Conservation (phyloP, 352 stramenopile genomes). For the Halophytophthora polymorphica region DNA sequence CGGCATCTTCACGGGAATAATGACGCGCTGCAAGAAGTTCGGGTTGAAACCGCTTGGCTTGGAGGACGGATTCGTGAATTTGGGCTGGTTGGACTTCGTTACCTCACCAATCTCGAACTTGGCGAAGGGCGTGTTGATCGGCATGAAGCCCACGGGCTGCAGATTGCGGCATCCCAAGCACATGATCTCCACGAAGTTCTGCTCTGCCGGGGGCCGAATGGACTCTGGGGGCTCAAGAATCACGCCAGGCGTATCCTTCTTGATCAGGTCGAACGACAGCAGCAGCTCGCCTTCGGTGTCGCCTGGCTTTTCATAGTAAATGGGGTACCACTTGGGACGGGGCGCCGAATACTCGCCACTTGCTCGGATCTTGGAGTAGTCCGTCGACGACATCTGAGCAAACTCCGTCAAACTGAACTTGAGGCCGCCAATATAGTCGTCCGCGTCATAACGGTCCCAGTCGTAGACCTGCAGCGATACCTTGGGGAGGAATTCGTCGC, state of each 20-base stretch:
- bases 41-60: slow-evolving; percentile 78
- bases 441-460: slow-evolving; percentile 66
- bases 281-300: slow-evolving; percentile 77
- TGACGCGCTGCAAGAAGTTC: slow-evolving; percentile 87
- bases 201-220: slow-evolving; percentile 55
- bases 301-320: slow-evolving; percentile 52
- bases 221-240: slow-evolving; percentile 57
- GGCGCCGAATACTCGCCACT: slow-evolving; percentile 54
- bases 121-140: slow-evolving; percentile 80
- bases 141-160: slow-evolving; percentile 76
- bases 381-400: slow-evolving; percentile 45
- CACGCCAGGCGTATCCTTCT: slow-evolving; percentile 57
- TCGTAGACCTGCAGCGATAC: slow-evolving; percentile 76
- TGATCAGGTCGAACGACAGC: slow-evolving; percentile 73
- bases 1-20: slow-evolving; percentile 82
- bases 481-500: slow-evolving; percentile 59
- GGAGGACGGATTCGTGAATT: slow-evolving; percentile 72
- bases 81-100: slow-evolving; percentile 50
- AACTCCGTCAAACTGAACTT: slow-evolving; percentile 65
- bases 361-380: slow-evolving; percentile 49
- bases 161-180: slow-evolving; percentile 75
- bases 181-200: slow-evolving; percentile 80
- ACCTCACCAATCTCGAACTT: slow-evolving; percentile 84
- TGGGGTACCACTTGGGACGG: slow-evolving; percentile 68
- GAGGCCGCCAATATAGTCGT: slow-evolving; percentile 67